Percentiles rank a stretch among this genome's conserved stretches.
These are phyloP conservation scores for Lasiosphaeris hirsuta DNA, from an alignment of 495 filamentous ascomycete species.

Conservation along the genomic window DNA sequence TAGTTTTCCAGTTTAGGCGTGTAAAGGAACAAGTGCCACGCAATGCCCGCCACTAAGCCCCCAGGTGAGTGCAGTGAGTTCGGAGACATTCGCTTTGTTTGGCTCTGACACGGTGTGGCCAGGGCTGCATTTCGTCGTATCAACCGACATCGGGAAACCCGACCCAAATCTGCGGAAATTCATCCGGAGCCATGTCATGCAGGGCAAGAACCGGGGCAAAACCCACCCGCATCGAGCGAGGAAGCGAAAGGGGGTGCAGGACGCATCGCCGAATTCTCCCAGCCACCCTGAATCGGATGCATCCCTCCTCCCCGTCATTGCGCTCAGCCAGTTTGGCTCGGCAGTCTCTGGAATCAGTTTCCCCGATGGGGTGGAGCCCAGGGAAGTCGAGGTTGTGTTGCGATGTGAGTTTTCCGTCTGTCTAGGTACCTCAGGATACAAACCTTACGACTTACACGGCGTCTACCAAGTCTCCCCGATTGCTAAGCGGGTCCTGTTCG, in stretches of 20 bases:
- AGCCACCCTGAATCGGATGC: no score
- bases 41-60: not conserved
- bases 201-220: conserved; percentile 42
- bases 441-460: not conserved
- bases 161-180: conserved; percentile 35
- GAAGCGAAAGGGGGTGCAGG: no score
- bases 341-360: not conserved
- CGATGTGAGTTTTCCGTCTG: conserved; percentile 1
- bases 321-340: conserved; percentile 1
- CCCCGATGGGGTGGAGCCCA: conserved; percentile 2
- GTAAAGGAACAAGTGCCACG: no score
- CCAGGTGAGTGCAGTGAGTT: not conserved
- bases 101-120: not conserved
- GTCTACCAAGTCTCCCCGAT: conserved; percentile 40
- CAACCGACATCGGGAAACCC: conserved; percentile 28
- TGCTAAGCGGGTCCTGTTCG: conserved; percentile 36
- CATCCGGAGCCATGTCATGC: conserved; percentile 50
- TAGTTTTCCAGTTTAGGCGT: no score
- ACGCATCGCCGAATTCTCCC: no score
- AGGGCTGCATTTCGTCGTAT: conserved; percentile 27
- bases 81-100: not conserved
- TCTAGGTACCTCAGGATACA: conserved; percentile 3
- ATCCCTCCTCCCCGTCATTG: no score
- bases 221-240: not conserved
- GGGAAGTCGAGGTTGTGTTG: not conserved